Evolutionary conservation across 768 basidiomycete genomes (phyloP).

Genomic region (Polyporus arcularius): DNA sequence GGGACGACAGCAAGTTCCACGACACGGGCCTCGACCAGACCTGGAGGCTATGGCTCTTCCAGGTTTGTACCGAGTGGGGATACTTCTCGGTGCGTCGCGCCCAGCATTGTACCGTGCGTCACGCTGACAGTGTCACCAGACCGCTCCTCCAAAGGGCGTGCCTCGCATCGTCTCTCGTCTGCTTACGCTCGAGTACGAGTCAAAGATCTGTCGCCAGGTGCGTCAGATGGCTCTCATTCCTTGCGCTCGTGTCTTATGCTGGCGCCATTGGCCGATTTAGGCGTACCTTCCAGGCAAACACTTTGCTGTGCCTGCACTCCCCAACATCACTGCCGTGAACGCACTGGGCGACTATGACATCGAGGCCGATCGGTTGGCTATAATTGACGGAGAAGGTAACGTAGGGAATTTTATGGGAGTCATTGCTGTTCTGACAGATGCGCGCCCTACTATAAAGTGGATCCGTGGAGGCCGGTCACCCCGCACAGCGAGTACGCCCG

Average conservation of each 20-base stretch:
- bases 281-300: constrained; percentile 78
- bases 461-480: constrained; percentile 89
- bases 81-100: constrained; percentile 70
- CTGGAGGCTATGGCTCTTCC: constrained; percentile 91
- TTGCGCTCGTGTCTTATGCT: neutral
- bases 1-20: constrained; percentile 65
- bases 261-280: constrained; percentile 36
- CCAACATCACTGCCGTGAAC: constrained; percentile 85
- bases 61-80: constrained; percentile 95
- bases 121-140: constrained; percentile 40
- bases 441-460: constrained; percentile 47
- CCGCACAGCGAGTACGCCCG: constrained; percentile 77
- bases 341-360: constrained; percentile 82
- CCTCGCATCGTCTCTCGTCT: constrained; percentile 81
- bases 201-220: constrained; percentile 69
- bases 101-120: neutral
- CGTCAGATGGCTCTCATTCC: constrained; percentile 17
- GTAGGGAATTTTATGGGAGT: no score
- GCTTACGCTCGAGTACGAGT: constrained; percentile 70
- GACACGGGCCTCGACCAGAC: constrained; percentile 62
- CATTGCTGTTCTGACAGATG: neutral
- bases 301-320: constrained; percentile 68
- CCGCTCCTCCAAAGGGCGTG: constrained; percentile 61
- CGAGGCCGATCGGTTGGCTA: constrained; percentile 77
- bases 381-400: constrained; percentile 83